phyloP scores from a whole-genome alignment of 2,329 filamentous ascomycete species.

The Knoxdaviesia proteae region DNA sequence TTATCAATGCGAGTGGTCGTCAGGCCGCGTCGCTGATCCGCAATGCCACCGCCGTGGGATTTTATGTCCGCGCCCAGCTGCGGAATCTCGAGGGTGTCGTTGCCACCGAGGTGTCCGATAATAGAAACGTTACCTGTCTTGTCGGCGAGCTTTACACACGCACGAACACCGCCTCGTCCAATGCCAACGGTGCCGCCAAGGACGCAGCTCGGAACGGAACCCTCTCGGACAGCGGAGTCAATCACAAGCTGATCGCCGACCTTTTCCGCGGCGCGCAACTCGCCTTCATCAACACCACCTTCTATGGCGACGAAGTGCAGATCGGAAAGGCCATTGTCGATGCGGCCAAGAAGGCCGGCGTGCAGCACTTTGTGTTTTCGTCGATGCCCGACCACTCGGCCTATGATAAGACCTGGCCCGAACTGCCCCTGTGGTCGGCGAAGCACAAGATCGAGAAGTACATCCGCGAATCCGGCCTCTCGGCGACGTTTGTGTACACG shows the following conservation, averaged over 20 bases:
- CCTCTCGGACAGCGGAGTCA: conserved; percentile 45
- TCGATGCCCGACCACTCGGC: conserved; percentile 90
- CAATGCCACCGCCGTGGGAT: conserved; percentile 82
- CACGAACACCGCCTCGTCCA: conserved; percentile 24
- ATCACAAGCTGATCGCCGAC: conserved; percentile 49
- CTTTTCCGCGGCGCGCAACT: conserved; percentile 71
- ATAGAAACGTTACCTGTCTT: conserved; percentile 54
- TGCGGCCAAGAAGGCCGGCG: conserved; percentile 62
- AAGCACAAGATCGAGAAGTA: conserved; percentile 92
- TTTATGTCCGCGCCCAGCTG: conserved; percentile 80
- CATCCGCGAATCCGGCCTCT: conserved; percentile 59
- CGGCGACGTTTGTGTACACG: conserved; percentile 83
- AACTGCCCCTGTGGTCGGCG: conserved; percentile 72
- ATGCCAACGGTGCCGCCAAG: conserved; percentile 14
- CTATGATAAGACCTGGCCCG: conserved; percentile 57
- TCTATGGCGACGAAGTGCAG: conserved; percentile 82
- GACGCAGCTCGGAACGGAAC: conserved; percentile 49
- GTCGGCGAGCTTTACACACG: conserved; percentile 43
- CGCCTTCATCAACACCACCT: conserved; percentile 95
- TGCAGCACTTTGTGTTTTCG: conserved; percentile 88
- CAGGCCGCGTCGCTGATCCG: conserved; percentile 91
- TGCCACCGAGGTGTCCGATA: conserved; percentile 60
- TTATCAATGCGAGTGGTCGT: conserved; percentile 88
- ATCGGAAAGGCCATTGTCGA: conserved; percentile 80
- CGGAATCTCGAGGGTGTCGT: conserved; percentile 73